Percentiles rank a stretch among this genome's conserved stretches.
phyloP scores from a whole-genome alignment of 2,329 filamentous ascomycete genomes.

The Conoideocrella luteorostrata region DNA sequence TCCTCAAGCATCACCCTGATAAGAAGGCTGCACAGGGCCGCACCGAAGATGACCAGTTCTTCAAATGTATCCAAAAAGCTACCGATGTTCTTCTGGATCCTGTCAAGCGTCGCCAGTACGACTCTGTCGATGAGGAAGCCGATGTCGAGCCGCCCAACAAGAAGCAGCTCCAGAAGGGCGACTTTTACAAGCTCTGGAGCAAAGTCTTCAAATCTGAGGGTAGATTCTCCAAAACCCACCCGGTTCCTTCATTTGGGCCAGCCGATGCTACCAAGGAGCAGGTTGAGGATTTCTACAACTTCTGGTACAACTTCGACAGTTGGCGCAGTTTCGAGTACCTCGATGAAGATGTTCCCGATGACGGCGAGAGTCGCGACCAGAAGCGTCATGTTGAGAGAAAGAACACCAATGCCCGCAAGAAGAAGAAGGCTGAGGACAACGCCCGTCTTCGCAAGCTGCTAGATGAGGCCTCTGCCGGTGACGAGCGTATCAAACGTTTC shows the following conservation, averaged over 20 bases:
- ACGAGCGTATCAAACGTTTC: constrained; percentile 98
- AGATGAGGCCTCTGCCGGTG: constrained; percentile 74
- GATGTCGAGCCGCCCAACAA: constrained; percentile 89
- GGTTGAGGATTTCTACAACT: constrained; percentile 97
- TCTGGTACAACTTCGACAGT: constrained; percentile 99
- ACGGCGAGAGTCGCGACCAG: constrained; percentile 98
- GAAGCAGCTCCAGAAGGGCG: constrained; percentile 78
- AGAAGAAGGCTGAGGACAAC: constrained; percentile 99
- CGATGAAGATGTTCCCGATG: constrained; percentile 96
- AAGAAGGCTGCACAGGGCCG: constrained; percentile 92
- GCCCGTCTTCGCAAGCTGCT: constrained; percentile 82
- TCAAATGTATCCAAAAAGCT: constrained; percentile 99
- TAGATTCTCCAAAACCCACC: constrained; percentile 86
- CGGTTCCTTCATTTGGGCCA: constrained; percentile 79
- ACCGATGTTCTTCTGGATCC: constrained; percentile 91
- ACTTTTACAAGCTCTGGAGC: constrained; percentile 94
- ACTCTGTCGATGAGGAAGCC: constrained; percentile 91
- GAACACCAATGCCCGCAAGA: constrained; percentile 94
- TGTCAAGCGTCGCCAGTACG: constrained; percentile 86
- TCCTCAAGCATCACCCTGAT: constrained; percentile 96
- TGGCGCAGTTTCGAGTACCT: constrained; percentile 98
- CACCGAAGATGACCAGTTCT: constrained; percentile 93
- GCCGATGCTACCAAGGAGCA: constrained; percentile 81
- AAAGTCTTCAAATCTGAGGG: constrained; percentile 85
- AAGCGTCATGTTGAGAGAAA: constrained; percentile 98